Evolutionary conservation across 1,139 yeast species (phyloP).

Genomic region (Hansenula sp.): DNA sequence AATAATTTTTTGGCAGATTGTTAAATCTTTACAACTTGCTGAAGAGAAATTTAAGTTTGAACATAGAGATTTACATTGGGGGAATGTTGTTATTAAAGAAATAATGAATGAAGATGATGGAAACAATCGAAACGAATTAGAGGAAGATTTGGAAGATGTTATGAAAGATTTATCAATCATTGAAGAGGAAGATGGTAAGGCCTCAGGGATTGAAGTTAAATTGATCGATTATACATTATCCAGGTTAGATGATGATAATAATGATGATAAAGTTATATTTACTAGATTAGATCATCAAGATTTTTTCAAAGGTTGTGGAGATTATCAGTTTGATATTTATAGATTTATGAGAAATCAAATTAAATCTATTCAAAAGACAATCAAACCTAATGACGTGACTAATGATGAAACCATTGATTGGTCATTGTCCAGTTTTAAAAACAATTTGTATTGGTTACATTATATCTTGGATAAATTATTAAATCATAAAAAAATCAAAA

Average conservation of each 20-base stretch:
- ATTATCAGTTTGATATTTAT: slow-evolving; percentile 50
- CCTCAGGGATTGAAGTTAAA: slow-evolving; percentile 33
- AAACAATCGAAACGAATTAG: background rate
- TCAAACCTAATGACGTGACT: background rate
- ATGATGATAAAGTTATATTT: slow-evolving; percentile 27
- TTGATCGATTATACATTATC: slow-evolving; percentile 57
- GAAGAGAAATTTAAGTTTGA: slow-evolving; percentile 53
- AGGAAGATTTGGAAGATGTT: slow-evolving; percentile 12
- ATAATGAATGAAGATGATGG: background rate
- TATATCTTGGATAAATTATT: slow-evolving; percentile 32
- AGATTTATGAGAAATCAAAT: slow-evolving; percentile 37
- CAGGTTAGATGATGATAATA: slow-evolving; percentile 33
- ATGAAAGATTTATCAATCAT: slow-evolving; percentile 23
- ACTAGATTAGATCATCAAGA: slow-evolving; percentile 49
- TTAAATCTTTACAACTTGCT: slow-evolving; percentile 42
- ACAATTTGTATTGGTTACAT: slow-evolving; percentile 42
- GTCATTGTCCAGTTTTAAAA: slow-evolving; percentile 31
- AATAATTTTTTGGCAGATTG: slow-evolving; percentile 50
- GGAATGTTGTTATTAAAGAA: slow-evolving; percentile 42
- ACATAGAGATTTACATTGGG: slow-evolving; percentile 65
- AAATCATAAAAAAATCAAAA: slow-evolving; percentile 23
- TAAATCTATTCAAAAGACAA: slow-evolving; percentile 6
- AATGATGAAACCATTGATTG: slow-evolving; percentile 26
- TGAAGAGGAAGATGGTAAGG: slow-evolving; percentile 16
- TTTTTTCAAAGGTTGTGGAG: slow-evolving; percentile 47